Conservation (phyloP, 2,329 filamentous ascomycete genomes). For the Penicillium thymicola region DNA sequence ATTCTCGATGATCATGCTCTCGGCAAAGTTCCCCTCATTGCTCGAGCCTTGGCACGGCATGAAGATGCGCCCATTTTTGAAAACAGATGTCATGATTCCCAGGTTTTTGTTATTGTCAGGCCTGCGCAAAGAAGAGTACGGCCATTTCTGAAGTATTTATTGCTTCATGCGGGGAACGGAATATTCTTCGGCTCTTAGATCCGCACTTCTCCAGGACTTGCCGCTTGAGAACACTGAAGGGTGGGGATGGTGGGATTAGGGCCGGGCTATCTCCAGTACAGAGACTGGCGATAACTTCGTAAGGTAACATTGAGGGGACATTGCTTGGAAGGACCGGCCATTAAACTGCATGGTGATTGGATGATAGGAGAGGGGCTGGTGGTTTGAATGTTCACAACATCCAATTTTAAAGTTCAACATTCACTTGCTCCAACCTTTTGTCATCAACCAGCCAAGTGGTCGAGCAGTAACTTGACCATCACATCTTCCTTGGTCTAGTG, state of each 20-base stretch:
- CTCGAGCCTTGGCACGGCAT: slow-evolving; percentile 11
- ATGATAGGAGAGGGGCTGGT: neutral
- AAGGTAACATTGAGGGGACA: neutral
- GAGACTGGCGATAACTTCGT: neutral
- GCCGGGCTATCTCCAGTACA: neutral
- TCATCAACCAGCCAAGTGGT: slow-evolving; percentile 26
- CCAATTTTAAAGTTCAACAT: neutral
- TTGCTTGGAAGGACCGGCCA: neutral
- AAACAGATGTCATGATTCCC: slow-evolving; percentile 24
- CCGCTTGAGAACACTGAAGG: neutral
- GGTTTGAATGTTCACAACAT: neutral
- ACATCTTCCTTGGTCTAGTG: slow-evolving; percentile 37
- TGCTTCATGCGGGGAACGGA: slow-evolving; percentile 4
- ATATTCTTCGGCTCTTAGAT: neutral
- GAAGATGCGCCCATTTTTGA: slow-evolving; percentile 37
- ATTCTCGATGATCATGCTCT: slow-evolving; percentile 41
- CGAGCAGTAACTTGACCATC: slow-evolving; percentile 24
- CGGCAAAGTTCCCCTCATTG: slow-evolving; percentile 21
- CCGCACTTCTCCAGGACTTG: slow-evolving; percentile 13
- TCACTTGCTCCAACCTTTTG: accelerated
- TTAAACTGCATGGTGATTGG: slow-evolving; percentile 6
- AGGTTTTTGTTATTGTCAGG: neutral
- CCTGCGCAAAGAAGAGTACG: neutral
- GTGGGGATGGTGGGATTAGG: neutral
- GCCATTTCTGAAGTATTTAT: slow-evolving; percentile 8